Conservation (phyloP, 805 yeast species). For the Wickerhamiella parazyma region DNA sequence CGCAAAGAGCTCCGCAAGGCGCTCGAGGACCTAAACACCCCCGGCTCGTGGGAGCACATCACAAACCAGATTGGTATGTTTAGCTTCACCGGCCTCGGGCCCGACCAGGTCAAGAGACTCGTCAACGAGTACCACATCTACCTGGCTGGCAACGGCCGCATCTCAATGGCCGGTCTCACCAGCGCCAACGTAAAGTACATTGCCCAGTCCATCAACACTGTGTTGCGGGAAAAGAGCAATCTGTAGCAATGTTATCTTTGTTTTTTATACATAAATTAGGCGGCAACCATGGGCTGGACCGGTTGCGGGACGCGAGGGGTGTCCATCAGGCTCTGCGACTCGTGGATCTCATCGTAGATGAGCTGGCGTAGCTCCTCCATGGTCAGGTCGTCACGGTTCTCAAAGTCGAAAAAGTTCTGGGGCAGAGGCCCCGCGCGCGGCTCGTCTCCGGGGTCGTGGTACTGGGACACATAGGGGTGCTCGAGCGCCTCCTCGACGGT, state of each 20-base stretch:
- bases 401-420: constrained; percentile 80
- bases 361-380: constrained; percentile 63
- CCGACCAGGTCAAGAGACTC: constrained; percentile 54
- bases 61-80: constrained; percentile 93
- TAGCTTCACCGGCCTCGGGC: constrained; percentile 70
- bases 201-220: constrained; percentile 64
- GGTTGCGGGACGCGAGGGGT: constrained; percentile 8
- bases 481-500: constrained; percentile 76
- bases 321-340: constrained; percentile 2
- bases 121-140: constrained; percentile 73
- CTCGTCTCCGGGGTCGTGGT: constrained; percentile 93
- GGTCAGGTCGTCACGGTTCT: constrained; percentile 48
- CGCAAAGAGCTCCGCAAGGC: constrained; percentile 49
- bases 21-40: constrained; percentile 41
- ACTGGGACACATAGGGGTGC: constrained; percentile 77
- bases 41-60: constrained; percentile 73
- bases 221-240: background rate
- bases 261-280: background rate
- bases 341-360: constrained; percentile 59
- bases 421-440: constrained; percentile 51
- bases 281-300: constrained; percentile 9
- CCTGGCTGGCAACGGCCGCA: constrained; percentile 71
- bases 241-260: background rate
- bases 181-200: constrained; percentile 65
- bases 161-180: constrained; percentile 88